Evolutionary conservation across 2,329 filamentous ascomycete species (phyloP).

Genomic region (Sporothrix sp.): DNA sequence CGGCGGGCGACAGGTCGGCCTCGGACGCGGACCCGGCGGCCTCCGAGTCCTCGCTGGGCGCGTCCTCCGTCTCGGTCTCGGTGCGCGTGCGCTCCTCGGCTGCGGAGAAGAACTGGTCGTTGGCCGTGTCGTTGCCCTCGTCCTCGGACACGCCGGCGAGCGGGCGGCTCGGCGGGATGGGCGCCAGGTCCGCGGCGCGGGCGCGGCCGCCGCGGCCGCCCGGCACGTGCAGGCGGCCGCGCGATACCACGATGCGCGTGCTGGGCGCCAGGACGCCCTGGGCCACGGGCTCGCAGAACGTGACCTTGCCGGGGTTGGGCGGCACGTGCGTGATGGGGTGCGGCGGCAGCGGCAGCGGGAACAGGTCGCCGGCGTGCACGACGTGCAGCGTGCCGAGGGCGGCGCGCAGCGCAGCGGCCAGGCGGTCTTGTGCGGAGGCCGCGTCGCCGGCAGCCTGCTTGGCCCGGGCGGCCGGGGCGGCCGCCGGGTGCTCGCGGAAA

Average conservation of each 20-base stretch:
- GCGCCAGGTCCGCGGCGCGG: conserved; percentile 29
- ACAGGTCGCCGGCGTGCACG: conserved; percentile 74
- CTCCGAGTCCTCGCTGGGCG: conserved; percentile 25
- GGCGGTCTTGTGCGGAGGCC: conserved; percentile 41
- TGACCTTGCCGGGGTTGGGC: conserved; percentile 75
- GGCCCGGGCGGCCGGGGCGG: conserved; percentile 15
- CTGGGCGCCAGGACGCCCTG: conserved; percentile 69
- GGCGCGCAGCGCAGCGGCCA: conserved; percentile 59
- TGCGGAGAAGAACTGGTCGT: conserved; percentile 87
- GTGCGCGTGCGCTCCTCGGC: conserved; percentile 65
- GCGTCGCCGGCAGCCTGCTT: conserved; percentile 26
- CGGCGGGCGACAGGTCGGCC: conserved; percentile 50
- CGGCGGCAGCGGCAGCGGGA: conserved; percentile 65
- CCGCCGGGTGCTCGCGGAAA: conserved; percentile 50
- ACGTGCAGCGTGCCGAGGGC: conserved; percentile 64
- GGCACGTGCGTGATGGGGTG: conserved; percentile 82
- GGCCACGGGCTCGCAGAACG: conserved; percentile 87
- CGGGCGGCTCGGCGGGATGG: conserved; percentile 38
- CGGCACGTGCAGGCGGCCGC: conserved; percentile 47
- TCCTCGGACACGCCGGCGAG: conserved; percentile 51
- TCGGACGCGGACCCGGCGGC: conserved; percentile 44
- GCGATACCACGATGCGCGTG: conserved; percentile 76
- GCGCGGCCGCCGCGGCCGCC: conserved; percentile 20
- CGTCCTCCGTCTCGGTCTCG: conserved; percentile 49
- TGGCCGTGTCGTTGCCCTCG: conserved; percentile 67